Evolutionary conservation across 2,329 filamentous ascomycete species (phyloP).

Genomic region (Botrytis porri): DNA sequence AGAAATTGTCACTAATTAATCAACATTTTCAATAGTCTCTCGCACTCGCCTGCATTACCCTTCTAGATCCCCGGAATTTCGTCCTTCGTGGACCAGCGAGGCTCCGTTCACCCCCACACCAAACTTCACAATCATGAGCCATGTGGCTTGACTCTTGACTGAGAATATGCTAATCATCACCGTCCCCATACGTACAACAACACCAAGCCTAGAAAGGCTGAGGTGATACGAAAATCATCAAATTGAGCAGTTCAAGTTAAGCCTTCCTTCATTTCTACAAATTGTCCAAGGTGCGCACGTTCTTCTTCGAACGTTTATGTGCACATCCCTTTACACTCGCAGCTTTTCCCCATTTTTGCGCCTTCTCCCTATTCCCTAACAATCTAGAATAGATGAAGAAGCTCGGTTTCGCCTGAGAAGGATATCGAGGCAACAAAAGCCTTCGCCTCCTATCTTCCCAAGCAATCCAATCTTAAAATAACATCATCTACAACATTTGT

Average conservation of each 20-base stretch:
- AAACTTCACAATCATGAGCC: background rate
- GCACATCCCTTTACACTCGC: conserved; percentile 14
- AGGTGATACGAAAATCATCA: background rate
- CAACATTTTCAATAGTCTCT: conserved; percentile 18
- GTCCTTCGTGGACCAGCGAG: background rate
- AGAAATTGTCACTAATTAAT: conserved; percentile 20
- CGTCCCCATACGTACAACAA: background rate
- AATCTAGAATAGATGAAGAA: background rate
- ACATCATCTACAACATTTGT: background rate
- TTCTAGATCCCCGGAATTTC: background rate
- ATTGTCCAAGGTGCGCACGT: background rate
- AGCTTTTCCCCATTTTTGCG: background rate
- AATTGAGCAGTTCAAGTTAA: background rate
- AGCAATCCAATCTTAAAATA: background rate
- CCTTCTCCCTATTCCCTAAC: background rate
- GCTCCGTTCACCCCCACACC: background rate
- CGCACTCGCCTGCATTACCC: background rate
- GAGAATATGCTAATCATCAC: background rate
- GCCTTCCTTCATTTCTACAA: background rate
- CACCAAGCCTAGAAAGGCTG: background rate
- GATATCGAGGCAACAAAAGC: background rate
- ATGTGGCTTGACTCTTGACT: conserved; percentile 4
- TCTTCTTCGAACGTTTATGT: conserved; percentile 1
- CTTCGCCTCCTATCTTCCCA: background rate
- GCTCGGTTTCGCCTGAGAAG: background rate